These are phyloP conservation scores for Wallacemonas sp. DNA, from an alignment of 208 protist genomes.

Conservation along the genomic window DNA sequence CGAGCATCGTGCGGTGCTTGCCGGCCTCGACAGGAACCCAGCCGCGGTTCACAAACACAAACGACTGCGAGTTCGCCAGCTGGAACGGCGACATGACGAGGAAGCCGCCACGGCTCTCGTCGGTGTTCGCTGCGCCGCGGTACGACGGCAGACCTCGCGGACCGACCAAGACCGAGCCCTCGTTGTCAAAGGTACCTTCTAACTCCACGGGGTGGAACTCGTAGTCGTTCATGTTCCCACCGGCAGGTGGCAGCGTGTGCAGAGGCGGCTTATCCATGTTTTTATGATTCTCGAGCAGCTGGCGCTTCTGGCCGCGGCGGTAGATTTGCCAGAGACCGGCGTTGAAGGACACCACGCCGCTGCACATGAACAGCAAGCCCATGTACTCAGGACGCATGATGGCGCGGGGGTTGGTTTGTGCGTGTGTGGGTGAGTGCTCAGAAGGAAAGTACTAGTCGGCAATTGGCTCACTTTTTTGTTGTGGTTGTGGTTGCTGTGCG, in stretches of 20 bases:
- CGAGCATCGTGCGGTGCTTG: conserved; percentile 78
- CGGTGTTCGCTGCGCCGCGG: conserved; percentile 64
- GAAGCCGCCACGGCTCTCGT: conserved; percentile 84
- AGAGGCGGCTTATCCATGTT: conserved; percentile 67
- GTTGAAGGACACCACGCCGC: conserved; percentile 85
- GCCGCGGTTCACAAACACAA: conserved; percentile 86
- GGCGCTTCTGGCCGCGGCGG: conserved; percentile 68
- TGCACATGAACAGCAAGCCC: conserved; percentile 77
- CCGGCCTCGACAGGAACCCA: conserved; percentile 89
- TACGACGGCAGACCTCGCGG: conserved; percentile 81
- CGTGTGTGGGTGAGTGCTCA: no score
- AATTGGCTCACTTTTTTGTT: background rate
- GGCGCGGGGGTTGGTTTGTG: background rate
- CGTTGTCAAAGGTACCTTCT: conserved; percentile 83
- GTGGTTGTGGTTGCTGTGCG: background rate
- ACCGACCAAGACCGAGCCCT: conserved; percentile 79
- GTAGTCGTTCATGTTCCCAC: conserved; percentile 45
- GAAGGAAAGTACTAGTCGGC: no score
- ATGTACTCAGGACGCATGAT: conserved; percentile 86
- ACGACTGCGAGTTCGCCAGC: conserved; percentile 57
- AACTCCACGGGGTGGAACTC: conserved; percentile 64
- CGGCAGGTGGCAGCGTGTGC: conserved; percentile 36
- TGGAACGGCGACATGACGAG: conserved; percentile 86
- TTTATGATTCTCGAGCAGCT: conserved; percentile 79
- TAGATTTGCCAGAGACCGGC: conserved; percentile 86